Conservation (phyloP, 163 green algal genomes). For the Scenedesmus sp. region DNA sequence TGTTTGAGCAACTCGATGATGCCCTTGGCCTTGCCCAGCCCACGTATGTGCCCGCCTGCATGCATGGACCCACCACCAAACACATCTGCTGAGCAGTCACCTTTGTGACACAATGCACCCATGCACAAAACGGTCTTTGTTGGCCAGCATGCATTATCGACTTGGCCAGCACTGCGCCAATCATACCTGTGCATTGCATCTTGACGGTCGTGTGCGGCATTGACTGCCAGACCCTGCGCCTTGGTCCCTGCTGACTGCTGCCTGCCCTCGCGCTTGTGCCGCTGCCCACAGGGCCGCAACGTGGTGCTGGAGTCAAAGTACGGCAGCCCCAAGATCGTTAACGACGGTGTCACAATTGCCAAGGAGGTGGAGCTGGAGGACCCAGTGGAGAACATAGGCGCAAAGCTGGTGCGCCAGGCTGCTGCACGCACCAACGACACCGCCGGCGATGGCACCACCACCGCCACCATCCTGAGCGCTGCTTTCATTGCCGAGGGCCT, state of each 20-base stretch:
- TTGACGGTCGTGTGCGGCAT: no score
- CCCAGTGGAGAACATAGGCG: conserved; percentile 99
- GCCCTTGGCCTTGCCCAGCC: neutral
- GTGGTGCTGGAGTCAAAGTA: conserved; percentile 99
- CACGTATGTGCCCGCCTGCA: neutral
- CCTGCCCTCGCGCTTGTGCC: neutral
- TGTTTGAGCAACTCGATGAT: neutral
- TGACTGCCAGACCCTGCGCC: no score
- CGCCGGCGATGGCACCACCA: conserved; percentile 99
- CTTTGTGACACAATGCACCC: no score
- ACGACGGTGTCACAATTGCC: conserved; percentile 98
- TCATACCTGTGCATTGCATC: no score
- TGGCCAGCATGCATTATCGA: no score
- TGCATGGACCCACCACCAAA: neutral
- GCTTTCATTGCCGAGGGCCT: conserved; percentile 99
- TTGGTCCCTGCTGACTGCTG: neutral
- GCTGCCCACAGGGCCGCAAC: conserved; percentile 92
- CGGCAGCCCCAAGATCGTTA: conserved; percentile 99
- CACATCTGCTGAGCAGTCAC: no score
- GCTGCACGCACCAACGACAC: conserved; percentile 96
- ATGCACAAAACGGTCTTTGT: no score
- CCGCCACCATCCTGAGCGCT: conserved; percentile 96
- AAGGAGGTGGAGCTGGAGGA: conserved; percentile 99
- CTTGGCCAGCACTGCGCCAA: no score
- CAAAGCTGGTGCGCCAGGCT: conserved; percentile 98